A percentile compares a stretch with the other conserved stretches of the same genome.
These are phyloP conservation scores for Hypoxylon sp. DNA, from an alignment of 2,329 filamentous ascomycete species.

Conservation along the genomic window DNA sequence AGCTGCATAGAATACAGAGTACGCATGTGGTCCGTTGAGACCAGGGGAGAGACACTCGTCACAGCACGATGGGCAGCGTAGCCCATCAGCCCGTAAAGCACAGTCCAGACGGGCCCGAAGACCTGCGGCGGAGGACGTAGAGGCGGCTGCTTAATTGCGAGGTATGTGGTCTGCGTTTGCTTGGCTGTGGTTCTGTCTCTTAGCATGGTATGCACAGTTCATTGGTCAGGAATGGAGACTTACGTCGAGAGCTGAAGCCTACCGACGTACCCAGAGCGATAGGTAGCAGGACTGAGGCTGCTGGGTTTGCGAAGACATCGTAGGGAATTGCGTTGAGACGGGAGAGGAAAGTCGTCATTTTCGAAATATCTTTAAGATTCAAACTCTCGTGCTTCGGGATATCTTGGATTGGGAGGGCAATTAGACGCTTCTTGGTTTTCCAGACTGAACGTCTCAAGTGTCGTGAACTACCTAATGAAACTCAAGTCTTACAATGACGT, in stretches of 20 bases:
- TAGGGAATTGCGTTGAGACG: slow-evolving; percentile 77
- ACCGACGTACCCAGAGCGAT: slow-evolving; percentile 79
- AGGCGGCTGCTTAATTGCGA: slow-evolving; percentile 75
- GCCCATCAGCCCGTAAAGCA: slow-evolving; percentile 84
- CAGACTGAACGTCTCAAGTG: background rate
- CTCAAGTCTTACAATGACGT: background rate
- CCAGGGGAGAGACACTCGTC: slow-evolving; percentile 62
- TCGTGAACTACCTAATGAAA: background rate
- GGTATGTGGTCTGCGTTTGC: slow-evolving; percentile 72
- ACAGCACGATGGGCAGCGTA: slow-evolving; percentile 88
- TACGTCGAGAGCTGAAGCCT: slow-evolving; percentile 77
- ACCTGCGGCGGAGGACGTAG: slow-evolving; percentile 70
- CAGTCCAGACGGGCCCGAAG: slow-evolving; percentile 75
- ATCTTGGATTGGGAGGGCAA: background rate
- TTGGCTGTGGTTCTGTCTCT: slow-evolving; percentile 58
- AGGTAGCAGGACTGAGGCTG: slow-evolving; percentile 81
- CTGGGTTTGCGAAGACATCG: slow-evolving; percentile 77
- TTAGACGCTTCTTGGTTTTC: background rate
- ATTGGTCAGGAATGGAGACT: slow-evolving; percentile 48
- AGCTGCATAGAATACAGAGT: slow-evolving; percentile 90
- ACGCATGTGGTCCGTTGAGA: slow-evolving; percentile 69
- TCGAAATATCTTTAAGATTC: no score
- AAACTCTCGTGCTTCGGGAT: background rate
- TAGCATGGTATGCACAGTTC: slow-evolving; percentile 7
- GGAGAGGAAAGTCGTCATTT: slow-evolving; percentile 85